phyloP scores from a whole-genome alignment of 345 rosid species.

The Acer saccharum region DNA sequence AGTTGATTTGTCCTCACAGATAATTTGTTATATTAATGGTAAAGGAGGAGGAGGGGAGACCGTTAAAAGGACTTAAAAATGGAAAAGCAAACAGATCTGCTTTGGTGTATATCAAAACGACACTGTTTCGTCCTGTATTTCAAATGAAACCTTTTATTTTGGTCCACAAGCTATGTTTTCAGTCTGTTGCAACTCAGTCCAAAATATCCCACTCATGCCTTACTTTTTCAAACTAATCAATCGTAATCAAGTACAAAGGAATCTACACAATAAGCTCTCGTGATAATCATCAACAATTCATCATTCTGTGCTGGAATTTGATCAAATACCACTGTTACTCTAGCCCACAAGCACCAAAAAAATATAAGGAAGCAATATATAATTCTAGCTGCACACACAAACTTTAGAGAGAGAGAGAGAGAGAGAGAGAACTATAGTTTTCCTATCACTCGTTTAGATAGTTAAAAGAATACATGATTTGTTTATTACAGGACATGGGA shows the following conservation, averaged over 20 bases:
- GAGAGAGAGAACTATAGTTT: neutral
- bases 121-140: constrained; percentile 20
- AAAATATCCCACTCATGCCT: neutral
- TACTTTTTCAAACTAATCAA: neutral
- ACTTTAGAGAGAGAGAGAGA: neutral
- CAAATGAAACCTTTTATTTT: constrained; percentile 15
- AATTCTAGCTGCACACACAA: neutral
- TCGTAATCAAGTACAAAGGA: neutral
- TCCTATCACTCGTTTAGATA: neutral
- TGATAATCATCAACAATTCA: neutral
- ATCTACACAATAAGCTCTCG: neutral
- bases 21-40: neutral
- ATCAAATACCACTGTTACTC: neutral
- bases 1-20: neutral
- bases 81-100: constrained; percentile 6
- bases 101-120: constrained; percentile 1
- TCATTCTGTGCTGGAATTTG: neutral
- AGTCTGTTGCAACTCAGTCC: constrained; percentile 2
- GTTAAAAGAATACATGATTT: neutral
- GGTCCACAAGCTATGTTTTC: constrained; percentile 1
- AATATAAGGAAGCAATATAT: neutral
- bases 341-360: neutral
- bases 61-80: constrained; percentile 11
- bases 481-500: neutral
- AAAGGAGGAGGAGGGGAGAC: neutral